A percentile compares a stretch with the other conserved stretches of the same genome.
Conservation (phyloP, 257 asterid species). For the Solanum bulbocastanum region DNA sequence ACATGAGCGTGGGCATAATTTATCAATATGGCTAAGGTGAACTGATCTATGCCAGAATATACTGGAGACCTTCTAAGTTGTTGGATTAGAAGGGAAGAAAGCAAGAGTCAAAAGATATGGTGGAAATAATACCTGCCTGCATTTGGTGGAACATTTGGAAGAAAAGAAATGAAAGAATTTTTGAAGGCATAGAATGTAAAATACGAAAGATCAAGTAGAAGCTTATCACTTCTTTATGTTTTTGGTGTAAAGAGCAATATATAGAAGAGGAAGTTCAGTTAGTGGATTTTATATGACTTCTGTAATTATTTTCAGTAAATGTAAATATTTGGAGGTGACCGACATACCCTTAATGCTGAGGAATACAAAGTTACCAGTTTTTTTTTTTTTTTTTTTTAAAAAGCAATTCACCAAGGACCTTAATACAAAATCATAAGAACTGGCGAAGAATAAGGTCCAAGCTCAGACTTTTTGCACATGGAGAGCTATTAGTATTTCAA, state of each 20-base stretch:
- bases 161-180: not conserved
- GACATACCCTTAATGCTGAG: not conserved
- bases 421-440: not conserved
- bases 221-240: not conserved
- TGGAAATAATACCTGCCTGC: not conserved
- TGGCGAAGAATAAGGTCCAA: not conserved
- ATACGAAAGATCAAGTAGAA: not conserved
- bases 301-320: not conserved
- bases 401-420: not conserved
- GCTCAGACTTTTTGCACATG: not conserved
- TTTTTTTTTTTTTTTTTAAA: fast-evolving
- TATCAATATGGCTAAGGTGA: not conserved
- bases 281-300: not conserved
- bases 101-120: not conserved
- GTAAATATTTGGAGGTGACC: not conserved
- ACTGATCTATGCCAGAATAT: not conserved
- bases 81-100: not conserved
- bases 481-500: not conserved
- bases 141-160: not conserved
- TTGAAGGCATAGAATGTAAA: not conserved
- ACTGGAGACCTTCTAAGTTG: not conserved
- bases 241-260: not conserved
- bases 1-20: not conserved
- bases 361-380: not conserved
- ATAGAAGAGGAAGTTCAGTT: not conserved